These are phyloP conservation scores for Citrus australasica DNA, from an alignment of 345 rosid genomes.

Conservation along the genomic window DNA sequence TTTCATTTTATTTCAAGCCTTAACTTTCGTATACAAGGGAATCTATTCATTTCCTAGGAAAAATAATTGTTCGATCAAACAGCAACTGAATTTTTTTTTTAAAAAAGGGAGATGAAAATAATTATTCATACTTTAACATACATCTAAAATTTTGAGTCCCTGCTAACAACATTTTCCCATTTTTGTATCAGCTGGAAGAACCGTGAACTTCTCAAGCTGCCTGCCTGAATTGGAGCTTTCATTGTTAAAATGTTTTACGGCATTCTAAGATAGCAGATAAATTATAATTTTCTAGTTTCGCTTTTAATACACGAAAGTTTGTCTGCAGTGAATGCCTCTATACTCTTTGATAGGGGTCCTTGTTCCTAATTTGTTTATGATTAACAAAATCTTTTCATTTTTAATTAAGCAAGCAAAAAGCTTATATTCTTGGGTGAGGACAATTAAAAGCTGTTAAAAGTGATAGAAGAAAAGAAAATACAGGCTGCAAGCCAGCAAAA, in stretches of 20 bases:
- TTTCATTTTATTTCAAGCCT: background rate
- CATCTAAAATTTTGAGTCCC: too few species aligned
- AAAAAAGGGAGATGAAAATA: background rate
- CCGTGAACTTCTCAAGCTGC: constrained; percentile 36
- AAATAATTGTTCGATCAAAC: background rate
- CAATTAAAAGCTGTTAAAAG: too few species aligned
- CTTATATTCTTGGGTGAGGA: too few species aligned
- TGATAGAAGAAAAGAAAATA: too few species aligned
- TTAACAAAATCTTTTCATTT: background rate
- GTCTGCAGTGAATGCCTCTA: background rate
- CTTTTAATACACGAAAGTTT: background rate
- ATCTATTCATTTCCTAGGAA: background rate
- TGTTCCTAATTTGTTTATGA: background rate
- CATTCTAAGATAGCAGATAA: background rate
- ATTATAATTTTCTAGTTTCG: background rate
- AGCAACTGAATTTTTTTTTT: background rate
- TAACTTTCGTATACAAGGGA: background rate
- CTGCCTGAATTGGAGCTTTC: constrained; percentile 20
- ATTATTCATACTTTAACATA: background rate
- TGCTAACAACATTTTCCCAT: background rate
- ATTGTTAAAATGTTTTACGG: background rate
- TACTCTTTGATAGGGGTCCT: background rate
- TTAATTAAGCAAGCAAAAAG: background rate
- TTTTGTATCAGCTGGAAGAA: constrained; percentile 39
- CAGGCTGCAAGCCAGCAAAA: too few species aligned